These are phyloP conservation scores for Rosellinia necatrix DNA, from an alignment of 2,329 filamentous ascomycete species.

Conservation along the genomic window DNA sequence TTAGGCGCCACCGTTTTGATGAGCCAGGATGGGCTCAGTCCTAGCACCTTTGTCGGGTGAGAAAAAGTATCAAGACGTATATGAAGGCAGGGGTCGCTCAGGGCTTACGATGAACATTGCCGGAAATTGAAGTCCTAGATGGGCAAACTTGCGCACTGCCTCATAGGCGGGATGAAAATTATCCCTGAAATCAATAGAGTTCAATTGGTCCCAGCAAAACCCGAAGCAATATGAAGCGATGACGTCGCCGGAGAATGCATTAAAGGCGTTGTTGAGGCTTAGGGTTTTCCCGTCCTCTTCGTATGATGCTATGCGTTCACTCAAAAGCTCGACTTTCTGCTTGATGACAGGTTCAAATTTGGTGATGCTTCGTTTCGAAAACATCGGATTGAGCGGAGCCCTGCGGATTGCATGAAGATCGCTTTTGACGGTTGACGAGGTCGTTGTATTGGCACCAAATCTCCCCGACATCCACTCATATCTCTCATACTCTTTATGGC, in stretches of 20 bases:
- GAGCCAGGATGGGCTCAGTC: conserved; percentile 1
- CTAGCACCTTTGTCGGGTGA: background rate
- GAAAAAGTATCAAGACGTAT: background rate
- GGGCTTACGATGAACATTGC: conserved; percentile 6
- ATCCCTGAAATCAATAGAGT: conserved; percentile 7
- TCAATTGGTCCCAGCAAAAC: conserved; percentile 15
- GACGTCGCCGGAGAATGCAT: conserved; percentile 16
- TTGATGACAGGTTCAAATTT: conserved; percentile 15
- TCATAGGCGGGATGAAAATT: conserved; percentile 15
- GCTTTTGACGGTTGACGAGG: conserved; percentile 10
- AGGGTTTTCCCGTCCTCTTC: background rate
- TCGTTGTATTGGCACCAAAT: conserved; percentile 16
- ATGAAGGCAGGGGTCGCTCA: background rate
- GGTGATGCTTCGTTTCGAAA: conserved; percentile 15
- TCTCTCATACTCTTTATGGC: conserved; percentile 16
- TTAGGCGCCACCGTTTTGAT: conserved; percentile 11
- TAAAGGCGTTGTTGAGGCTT: conserved; percentile 12
- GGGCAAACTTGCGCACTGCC: conserved; percentile 15
- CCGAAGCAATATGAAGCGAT: conserved; percentile 18
- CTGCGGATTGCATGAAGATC: conserved; percentile 17
- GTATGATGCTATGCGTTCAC: conserved; percentile 11
- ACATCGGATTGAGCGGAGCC: conserved; percentile 16
- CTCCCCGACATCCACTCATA: conserved; percentile 20
- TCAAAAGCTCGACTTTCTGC: conserved; percentile 17
- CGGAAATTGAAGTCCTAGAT: conserved; percentile 13